Evolutionary conservation across 371 early-diverging fungal species (phyloP).

Genomic region (Mortierella sp.): DNA sequence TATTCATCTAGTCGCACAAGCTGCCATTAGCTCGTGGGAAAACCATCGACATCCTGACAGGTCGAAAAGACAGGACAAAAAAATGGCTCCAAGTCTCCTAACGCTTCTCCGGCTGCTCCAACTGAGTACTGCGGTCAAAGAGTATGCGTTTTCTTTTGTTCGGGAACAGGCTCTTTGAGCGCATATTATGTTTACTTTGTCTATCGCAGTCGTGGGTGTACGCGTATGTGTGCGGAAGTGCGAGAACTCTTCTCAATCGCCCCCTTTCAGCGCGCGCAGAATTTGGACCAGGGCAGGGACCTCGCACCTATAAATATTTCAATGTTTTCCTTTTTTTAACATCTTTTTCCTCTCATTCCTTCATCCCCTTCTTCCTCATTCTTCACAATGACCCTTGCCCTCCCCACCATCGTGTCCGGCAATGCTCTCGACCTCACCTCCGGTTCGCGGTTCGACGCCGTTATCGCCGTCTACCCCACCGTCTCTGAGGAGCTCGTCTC

Average conservation of each 20-base stretch:
- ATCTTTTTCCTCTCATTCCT: constrained; percentile 9
- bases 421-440: constrained; percentile 36
- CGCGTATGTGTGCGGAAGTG: neutral
- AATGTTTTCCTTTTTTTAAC: neutral
- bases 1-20: neutral
- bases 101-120: constrained; percentile 1
- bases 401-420: constrained; percentile 42
- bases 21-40: constrained; percentile 1
- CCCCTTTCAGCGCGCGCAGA: neutral
- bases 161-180: no score
- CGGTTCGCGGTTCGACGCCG: constrained; percentile 41
- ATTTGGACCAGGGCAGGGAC: neutral
- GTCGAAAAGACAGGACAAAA: neutral
- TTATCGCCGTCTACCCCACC: constrained; percentile 51
- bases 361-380: constrained; percentile 10
- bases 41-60: neutral
- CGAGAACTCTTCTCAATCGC: neutral
- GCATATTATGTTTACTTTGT: no score
- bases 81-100: neutral
- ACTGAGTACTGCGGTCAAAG: neutral
- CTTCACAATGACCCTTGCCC: constrained; percentile 37
- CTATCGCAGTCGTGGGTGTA: no score
- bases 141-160: neutral
- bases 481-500: constrained; percentile 37
- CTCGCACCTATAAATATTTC: neutral